A percentile compares a stretch with the other conserved stretches of the same genome.
Conservation (phyloP, 306 rosid genomes). For the Adenanthera pavonina region DNA sequence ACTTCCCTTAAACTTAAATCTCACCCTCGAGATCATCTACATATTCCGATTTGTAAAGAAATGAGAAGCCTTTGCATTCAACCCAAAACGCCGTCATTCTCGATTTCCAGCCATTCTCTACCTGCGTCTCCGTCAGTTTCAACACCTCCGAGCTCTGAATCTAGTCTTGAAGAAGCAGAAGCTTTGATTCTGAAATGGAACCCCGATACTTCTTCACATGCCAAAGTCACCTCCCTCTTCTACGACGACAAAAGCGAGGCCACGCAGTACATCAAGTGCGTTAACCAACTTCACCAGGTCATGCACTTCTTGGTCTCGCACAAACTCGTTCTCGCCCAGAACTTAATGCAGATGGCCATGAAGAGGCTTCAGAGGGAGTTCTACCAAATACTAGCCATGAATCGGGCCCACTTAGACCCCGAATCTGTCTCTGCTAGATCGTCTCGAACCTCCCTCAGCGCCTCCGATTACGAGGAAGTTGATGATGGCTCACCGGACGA, state of each 20-base stretch:
- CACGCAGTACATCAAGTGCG: constrained; percentile 49
- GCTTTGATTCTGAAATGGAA: constrained; percentile 68
- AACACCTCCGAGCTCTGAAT: constrained; percentile 36
- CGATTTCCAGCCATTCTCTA: constrained; percentile 37
- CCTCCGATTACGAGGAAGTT: constrained; percentile 49
- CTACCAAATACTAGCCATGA: constrained; percentile 67
- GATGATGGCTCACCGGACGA: constrained; percentile 45
- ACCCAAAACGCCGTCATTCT: constrained; percentile 47
- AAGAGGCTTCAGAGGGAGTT: constrained; percentile 76
- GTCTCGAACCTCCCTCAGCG: constrained; percentile 57
- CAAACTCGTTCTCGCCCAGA: constrained; percentile 55
- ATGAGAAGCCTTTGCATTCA: constrained; percentile 56
- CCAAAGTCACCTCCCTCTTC: constrained; percentile 74
- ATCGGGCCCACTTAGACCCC: constrained; percentile 53
- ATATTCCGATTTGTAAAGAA: not conserved
- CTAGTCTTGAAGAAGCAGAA: constrained; percentile 51
- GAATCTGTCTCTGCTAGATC: constrained; percentile 66
- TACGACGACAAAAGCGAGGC: constrained; percentile 63
- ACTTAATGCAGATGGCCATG: constrained; percentile 75
- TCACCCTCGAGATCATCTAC: not conserved
- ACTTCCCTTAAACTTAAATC: not conserved
- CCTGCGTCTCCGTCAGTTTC: constrained; percentile 31
- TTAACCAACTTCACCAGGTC: constrained; percentile 62
- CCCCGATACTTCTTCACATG: constrained; percentile 56
- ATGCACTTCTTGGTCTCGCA: constrained; percentile 68